phyloP scores from a whole-genome alignment of 2,329 filamentous ascomycete genomes.

The Phialophora verrucosa region DNA sequence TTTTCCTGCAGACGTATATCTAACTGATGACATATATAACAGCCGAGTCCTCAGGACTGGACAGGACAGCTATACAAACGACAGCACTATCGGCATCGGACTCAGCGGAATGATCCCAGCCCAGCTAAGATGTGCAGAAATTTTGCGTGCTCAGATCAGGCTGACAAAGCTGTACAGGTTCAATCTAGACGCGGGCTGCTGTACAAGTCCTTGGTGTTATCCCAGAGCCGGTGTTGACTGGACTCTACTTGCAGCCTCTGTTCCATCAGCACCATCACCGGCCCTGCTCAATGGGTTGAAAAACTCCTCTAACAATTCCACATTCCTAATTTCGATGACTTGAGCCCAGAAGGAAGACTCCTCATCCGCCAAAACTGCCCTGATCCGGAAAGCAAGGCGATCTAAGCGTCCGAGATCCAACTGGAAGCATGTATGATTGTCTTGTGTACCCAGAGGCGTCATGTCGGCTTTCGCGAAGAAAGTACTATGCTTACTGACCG shows the following conservation, averaged over 20 bases:
- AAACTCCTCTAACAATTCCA: constrained; percentile 4
- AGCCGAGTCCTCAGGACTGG: constrained; percentile 2
- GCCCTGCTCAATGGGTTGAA: neutral
- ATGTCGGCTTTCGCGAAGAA: too few species aligned
- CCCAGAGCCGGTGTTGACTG: constrained; percentile 4
- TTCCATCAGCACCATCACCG: constrained; percentile 2
- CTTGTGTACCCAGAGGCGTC: too few species aligned
- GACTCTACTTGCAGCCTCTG: constrained; percentile 5
- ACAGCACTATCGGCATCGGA: constrained; percentile 5
- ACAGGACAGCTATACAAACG: constrained; percentile 3
- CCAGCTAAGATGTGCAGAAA: constrained; percentile 6
- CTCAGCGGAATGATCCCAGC: constrained; percentile 2
- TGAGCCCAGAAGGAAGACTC: constrained; percentile 5
- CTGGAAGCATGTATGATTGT: neutral
- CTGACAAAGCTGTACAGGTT: constrained; percentile 4
- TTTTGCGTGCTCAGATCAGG: constrained; percentile 4
- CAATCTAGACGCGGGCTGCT: constrained; percentile 2
- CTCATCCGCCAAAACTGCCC: constrained; percentile 4
- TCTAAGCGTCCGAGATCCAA: constrained; percentile 1
- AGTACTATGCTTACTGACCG: too few species aligned
- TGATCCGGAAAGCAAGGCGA: constrained; percentile 5
- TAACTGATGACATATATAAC: neutral
- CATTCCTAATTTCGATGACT: constrained; percentile 6
- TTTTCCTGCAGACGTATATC: too few species aligned
- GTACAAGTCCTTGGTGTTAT: constrained; percentile 3